Evolutionary conservation across 2,329 filamentous ascomycete genomes (phyloP).

Genomic region (Neoscytalidium dimidiatum): DNA sequence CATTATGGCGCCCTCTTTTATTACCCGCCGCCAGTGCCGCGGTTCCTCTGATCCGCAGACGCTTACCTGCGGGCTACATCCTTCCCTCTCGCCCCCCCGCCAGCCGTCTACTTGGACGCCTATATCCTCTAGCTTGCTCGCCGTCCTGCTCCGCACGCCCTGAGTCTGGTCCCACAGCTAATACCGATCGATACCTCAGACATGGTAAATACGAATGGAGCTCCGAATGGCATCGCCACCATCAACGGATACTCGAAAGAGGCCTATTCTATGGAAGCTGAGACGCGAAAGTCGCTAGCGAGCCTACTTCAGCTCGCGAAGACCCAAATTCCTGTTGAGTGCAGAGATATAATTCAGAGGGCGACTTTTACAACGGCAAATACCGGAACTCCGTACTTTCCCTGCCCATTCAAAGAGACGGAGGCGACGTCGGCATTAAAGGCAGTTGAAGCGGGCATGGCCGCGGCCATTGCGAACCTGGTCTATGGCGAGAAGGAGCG

Average conservation of each 20-base stretch:
- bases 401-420: constrained; percentile 54
- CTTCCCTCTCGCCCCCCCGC: not conserved
- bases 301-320: constrained; percentile 35
- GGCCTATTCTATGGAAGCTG: constrained; percentile 33
- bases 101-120: not conserved
- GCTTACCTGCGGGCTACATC: not conserved
- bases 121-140: not conserved
- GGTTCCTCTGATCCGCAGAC: not conserved
- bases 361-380: constrained; percentile 39
- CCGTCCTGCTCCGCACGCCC: not conserved
- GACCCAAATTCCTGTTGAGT: constrained; percentile 37
- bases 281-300: constrained; percentile 35
- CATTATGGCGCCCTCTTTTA: constrained; percentile 6
- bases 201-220: not conserved
- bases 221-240: not conserved
- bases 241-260: constrained; percentile 21
- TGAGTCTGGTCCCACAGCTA: not conserved
- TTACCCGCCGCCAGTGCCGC: constrained; percentile 1
- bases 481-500: constrained; percentile 50
- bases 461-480: constrained; percentile 61
- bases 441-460: constrained; percentile 61
- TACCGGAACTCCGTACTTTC: constrained; percentile 42
- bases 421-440: constrained; percentile 59
- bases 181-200: not conserved
- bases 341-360: constrained; percentile 30